Base-by-base conservation (phyloP, 768 basidiomycete species). In the Grammothele lineata region DNA sequence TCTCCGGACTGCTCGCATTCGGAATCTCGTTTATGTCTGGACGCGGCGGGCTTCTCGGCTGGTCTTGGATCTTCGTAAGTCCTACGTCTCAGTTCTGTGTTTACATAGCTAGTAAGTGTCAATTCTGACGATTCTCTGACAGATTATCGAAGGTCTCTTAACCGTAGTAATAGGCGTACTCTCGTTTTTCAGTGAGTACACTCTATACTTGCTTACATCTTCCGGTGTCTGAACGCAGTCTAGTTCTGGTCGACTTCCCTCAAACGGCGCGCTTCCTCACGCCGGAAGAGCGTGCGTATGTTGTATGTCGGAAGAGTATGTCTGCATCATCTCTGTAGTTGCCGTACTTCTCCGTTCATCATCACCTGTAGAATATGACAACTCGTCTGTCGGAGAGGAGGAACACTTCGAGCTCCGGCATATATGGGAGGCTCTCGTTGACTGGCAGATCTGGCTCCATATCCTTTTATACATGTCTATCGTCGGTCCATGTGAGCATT, bases 401-500 rank as follows among this genome's bases (percentile, higher is more conserved):
- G 83, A 87, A 44, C 67, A 70, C 35, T 80, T 83, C 54, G 70
- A 73, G 19, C 49, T 68, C 51, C 62, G 75, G 4, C 79, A 84
- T 58, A 51, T 86, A 18, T 64, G 68, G 61, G 69, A 73, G n/a
- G 78, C 79, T 0, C 53, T 83, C 21, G 42, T 55, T 0, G 84
- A 87, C 59, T 87, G 85, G 85, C 82, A 86, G 67, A 69, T 78
- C 38, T 81, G 76, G 71, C 36, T 77, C 11, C 77, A 79, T 50
- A 73, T 80, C 36, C 48, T 80, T 38, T 63, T 79, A 1, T 79
- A 77, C 55, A 72, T 85, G 67, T 77, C 80, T 0, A 63, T 84
- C 39, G 59, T 77, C 26, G 69, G 60, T 2, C 83, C 83, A 22
- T 55, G 84, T 85, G 58, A 63, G 83, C 85, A 21, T 81, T 79